Base-by-base conservation (phyloP, 345 rosid genomes). In the Limnanthes douglasii region DNA sequence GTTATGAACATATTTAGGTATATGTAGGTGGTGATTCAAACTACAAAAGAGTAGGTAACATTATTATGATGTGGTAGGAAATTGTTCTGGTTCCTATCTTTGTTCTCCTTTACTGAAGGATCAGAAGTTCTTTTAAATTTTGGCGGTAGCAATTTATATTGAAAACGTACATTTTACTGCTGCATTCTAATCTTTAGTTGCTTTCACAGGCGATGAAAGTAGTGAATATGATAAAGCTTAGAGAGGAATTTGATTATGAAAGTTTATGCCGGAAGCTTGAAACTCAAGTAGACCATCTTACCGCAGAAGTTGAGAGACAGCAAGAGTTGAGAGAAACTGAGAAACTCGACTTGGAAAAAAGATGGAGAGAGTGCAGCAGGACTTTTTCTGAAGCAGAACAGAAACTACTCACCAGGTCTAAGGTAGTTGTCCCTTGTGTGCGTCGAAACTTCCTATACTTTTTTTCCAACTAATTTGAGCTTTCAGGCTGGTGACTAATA, bases 201-300 rank as follows among this genome's bases (percentile, higher is more conserved):
- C 32, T 43, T 52, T 60, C 57, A 57, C 78, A 86, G 97, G 97
- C 97, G 15, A 82, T 82, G 94, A 86, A 78, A 64, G 62, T 86
- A 39, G 86, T 82, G n/a, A 86, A 86, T 57, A 57, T 68, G 83
- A 64, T 78, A 40, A 86, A 82, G 70, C 83, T 82, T 54, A 86
- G 69, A 66, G 95, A 82, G 64, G 97, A 86, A 64, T 73, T 71
- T 53, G 97, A 86, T 45, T 86, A 82, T 43, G 93, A 78, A 73
- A 73, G 95, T 61, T 68, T 78, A 38, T 75, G 88, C 54, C 72
- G 88, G 65, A 69, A 73, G 72, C 88, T 82, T 36, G 77, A 70
- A 69, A 54, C 48, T 51, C 93, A 73, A 61, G 71, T 82, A 43
- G 95, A 86, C 56, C 65, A 65, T 46, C 95, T 86, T 50, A 78